Base-by-base conservation (phyloP, 1,139 yeast genomes). In the Magnusiomyces paraingens region DNA sequence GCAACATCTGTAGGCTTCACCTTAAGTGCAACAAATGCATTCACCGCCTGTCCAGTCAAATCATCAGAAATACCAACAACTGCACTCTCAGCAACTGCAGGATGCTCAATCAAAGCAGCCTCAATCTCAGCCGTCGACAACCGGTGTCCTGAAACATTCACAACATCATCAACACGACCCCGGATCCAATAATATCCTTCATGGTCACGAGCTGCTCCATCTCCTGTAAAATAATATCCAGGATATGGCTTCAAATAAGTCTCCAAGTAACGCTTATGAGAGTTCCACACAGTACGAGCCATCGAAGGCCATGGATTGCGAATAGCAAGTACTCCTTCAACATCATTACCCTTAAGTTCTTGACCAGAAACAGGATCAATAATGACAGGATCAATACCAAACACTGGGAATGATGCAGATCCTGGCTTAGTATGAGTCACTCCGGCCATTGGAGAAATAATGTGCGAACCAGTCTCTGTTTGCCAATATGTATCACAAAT, bases 141-240 rank as follows among this genome's bases (percentile, higher is more conserved):
- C 74, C 96, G 83, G 73, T 88, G 96, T 62, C 96, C 96, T 54
- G 93, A 84, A 55, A 88, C 96, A 68, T 88, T 88, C 59, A 88
- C 96, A 61, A 88, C 96, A 67, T 88, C 96, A 71, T 88, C 96
- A 61, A 88, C 96, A 77, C 96, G 84, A 66, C 96, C 96, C 71
- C 95, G 81, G 66, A 88, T 87, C 95, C 96, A 88, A 76, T 86
- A 87, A 78, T 84, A 88, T 50, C 96, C 96, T 68, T 88, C 95
- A 67, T 85, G 84, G 70, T 89, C 96, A 73, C 95, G 83, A 56
- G 94, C 95, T 51, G 95, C 96, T 73, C 96, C 96, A 71, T 89
- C 96, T 70, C 96, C 96, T 26, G 96, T 88, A 76, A 89, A 89
- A 74, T 88, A 89, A 74, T 80, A 86, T 53, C 95, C 95, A 58